Conservation (phyloP, 2,329 filamentous ascomycete genomes). For the Annulohypoxylon truncatum region DNA sequence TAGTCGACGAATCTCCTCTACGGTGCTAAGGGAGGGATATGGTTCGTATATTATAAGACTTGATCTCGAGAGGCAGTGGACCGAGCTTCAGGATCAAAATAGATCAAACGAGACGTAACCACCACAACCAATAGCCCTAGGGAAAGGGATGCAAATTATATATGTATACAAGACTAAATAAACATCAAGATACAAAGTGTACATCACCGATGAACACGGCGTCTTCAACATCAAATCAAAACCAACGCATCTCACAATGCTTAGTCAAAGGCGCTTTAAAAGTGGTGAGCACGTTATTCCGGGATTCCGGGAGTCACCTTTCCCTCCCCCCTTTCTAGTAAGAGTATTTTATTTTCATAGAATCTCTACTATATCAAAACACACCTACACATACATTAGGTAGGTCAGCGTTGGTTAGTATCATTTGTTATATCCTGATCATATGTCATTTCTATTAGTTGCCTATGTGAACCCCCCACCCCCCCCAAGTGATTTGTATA, state of each 20-base stretch:
- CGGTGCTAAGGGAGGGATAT: background rate
- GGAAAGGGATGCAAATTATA: background rate
- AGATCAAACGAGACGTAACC: background rate
- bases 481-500: background rate
- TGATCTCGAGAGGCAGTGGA: too few species aligned
- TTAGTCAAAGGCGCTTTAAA: background rate
- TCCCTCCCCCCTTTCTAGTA: background rate
- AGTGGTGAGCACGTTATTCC: background rate
- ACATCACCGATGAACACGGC: background rate
- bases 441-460: slow-evolving; percentile 11
- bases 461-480: background rate
- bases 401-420: too few species aligned
- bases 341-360: too few species aligned
- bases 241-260: slow-evolving; percentile 1
- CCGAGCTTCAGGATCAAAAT: too few species aligned
- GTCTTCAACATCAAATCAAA: slow-evolving; percentile 8
- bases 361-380: background rate
- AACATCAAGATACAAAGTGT: background rate
- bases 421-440: background rate
- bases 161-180: slow-evolving; percentile 16
- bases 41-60: background rate
- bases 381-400: too few species aligned
- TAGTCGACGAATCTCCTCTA: background rate
- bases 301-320: background rate
- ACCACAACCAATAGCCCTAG: background rate